Evolutionary conservation across 495 filamentous ascomycete species (phyloP).

Genomic region (Daldinia childiae): DNA sequence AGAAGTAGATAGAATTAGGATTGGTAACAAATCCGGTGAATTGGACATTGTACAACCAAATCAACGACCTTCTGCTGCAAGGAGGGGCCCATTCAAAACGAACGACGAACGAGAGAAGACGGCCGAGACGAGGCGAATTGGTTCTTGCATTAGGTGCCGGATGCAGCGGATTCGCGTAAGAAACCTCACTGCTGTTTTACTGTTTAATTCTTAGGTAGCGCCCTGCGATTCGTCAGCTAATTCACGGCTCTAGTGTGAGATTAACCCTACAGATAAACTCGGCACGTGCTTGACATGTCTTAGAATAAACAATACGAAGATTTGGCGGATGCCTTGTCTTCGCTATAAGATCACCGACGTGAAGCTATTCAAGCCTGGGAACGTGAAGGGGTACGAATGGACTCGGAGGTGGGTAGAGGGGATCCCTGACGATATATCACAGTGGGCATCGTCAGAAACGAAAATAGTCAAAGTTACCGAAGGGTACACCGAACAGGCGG

Average conservation of each 20-base stretch:
- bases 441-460: constrained; percentile 55
- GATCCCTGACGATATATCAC: constrained; percentile 59
- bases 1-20: constrained; percentile 33
- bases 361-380: constrained; percentile 60
- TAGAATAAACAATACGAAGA: constrained; percentile 53
- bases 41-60: constrained; percentile 45
- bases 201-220: constrained; percentile 4
- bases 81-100: constrained; percentile 60
- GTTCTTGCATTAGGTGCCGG: constrained; percentile 61
- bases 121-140: constrained; percentile 60
- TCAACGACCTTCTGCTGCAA: constrained; percentile 49
- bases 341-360: constrained; percentile 63
- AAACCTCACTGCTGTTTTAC: constrained; percentile 7
- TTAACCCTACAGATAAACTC: constrained; percentile 51
- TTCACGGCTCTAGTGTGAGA: constrained; percentile 53
- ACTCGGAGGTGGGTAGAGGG: constrained; percentile 61
- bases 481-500: constrained; percentile 53
- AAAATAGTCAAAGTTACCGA: constrained; percentile 57
- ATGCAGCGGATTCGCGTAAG: constrained; percentile 66
- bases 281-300: constrained; percentile 61
- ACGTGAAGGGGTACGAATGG: constrained; percentile 62
- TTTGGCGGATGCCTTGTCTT: constrained; percentile 58
- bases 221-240: constrained; percentile 9
- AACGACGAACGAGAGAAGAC: constrained; percentile 56
- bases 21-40: constrained; percentile 28